Evolutionary conservation across 352 stramenopile species (phyloP), one percentile per base, ranked within the genome.

Genomic region (Pythium vanterpoolii): DNA sequence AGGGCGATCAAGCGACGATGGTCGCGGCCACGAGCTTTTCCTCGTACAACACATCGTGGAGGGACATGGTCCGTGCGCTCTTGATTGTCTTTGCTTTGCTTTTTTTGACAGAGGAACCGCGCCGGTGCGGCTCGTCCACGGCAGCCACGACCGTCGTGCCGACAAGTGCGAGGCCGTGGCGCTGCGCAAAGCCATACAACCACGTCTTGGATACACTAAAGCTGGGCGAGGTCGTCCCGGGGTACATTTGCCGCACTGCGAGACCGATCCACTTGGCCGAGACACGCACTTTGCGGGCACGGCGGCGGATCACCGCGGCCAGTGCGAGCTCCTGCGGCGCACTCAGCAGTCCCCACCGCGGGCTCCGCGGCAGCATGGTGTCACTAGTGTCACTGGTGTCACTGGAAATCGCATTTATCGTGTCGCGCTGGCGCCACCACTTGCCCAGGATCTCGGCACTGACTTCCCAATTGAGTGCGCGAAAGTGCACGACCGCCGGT

Each of bases 181-280:
- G 64, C 34, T 57, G 49, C 13, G 57, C 56, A 23, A 71, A 71
- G 16, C 57, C 57, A 5, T 34, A 28, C 1, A 71, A 43, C 64
- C 64, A 71, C 13, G 50, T 55, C 34, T 57, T 53, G 27, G 64
- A 68, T 2, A 62, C 64, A 13, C 46, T 62, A 30, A 71, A 71
- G 10, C 11, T 62, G 19, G 19, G 46, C 14, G 60, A 6, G 27
- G 51, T 47, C 6, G 60, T 54, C 14, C 58, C 44, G 10, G 60
- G 64, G 26, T 64, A 71, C 64, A 71, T 71, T 60, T 71, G 64
- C 39, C 54, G 64, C 31, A 64, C 53, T 2, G 64, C 57, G 27
- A 59, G 50, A 28, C 24, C 59, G 38, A 71, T 71, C 64, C 64
- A 71, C 39, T 71, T 71, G 50, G 54, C 45, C 43, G 64, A 66